These are phyloP conservation scores for Globisporangium viniferum DNA, from an alignment of 352 stramenopile genomes.

Conservation along the genomic window DNA sequence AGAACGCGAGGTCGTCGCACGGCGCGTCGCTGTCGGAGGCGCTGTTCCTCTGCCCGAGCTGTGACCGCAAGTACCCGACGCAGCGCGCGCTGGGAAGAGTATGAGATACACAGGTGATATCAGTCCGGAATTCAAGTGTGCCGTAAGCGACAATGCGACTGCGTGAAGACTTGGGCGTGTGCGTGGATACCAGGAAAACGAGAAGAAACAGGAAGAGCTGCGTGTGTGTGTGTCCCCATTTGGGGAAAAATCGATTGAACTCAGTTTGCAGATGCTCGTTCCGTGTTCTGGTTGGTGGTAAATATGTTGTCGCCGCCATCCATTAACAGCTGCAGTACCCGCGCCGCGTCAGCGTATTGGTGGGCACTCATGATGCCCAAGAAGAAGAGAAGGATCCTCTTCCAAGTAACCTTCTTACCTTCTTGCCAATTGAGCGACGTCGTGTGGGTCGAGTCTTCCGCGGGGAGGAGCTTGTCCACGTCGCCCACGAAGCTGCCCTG, in stretches of 20 bases:
- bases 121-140: neutral
- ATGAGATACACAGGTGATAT: constrained; percentile 16
- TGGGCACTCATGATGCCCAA: neutral
- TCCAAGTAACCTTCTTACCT: too few species aligned
- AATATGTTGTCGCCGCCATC: neutral
- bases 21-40: constrained; percentile 23
- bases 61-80: constrained; percentile 83
- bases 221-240: neutral
- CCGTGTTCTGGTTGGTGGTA: neutral
- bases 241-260: neutral
- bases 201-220: constrained; percentile 2
- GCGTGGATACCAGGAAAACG: neutral
- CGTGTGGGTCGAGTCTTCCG: constrained; percentile 48
- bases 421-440: constrained; percentile 17
- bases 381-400: neutral
- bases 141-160: neutral
- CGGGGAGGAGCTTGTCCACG: constrained; percentile 60
- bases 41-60: constrained; percentile 73
- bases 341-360: neutral
- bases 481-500: constrained; percentile 67
- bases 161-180: neutral
- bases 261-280: neutral
- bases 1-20: constrained; percentile 27
- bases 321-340: neutral
- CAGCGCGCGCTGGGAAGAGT: constrained; percentile 69